Evolutionary conservation across 306 rosid genomes (phyloP).

Genomic region (Oxytropis ochrocephala): DNA sequence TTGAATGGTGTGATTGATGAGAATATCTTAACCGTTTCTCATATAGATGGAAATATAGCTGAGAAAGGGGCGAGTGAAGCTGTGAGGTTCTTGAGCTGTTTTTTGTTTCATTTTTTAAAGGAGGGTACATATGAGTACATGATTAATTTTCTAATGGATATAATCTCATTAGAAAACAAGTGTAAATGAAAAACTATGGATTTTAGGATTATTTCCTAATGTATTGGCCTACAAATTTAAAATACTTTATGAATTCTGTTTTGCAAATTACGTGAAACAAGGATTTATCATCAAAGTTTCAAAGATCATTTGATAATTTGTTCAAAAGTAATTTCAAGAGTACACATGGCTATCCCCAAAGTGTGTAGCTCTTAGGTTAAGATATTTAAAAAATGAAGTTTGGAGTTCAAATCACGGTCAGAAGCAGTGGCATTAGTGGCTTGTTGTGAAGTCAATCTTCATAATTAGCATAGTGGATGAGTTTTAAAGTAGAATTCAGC

Average conservation of each 20-base stretch:
- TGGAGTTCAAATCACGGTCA: no score
- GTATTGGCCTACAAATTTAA: neutral
- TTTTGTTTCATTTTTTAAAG: neutral
- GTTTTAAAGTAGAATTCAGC: no score
- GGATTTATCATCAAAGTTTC: neutral
- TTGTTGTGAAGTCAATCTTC: no score
- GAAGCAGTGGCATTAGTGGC: no score
- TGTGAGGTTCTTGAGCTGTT: neutral
- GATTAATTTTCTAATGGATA: neutral
- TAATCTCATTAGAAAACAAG: neutral
- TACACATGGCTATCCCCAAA: neutral
- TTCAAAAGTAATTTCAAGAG: neutral
- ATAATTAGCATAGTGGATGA: no score
- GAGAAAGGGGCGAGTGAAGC: neutral
- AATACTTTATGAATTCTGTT: neutral
- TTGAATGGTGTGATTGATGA: neutral
- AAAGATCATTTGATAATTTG: neutral
- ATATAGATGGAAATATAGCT: neutral
- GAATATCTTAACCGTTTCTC: constrained; percentile 11
- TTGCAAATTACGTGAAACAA: neutral
- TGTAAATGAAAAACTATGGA: neutral
- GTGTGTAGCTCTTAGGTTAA: no score
- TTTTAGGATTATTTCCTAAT: neutral
- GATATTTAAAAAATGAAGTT: no score
- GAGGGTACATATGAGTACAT: neutral